Base-by-base conservation (phyloP, 768 basidiomycete species). In the Floccularia luteovirens region DNA sequence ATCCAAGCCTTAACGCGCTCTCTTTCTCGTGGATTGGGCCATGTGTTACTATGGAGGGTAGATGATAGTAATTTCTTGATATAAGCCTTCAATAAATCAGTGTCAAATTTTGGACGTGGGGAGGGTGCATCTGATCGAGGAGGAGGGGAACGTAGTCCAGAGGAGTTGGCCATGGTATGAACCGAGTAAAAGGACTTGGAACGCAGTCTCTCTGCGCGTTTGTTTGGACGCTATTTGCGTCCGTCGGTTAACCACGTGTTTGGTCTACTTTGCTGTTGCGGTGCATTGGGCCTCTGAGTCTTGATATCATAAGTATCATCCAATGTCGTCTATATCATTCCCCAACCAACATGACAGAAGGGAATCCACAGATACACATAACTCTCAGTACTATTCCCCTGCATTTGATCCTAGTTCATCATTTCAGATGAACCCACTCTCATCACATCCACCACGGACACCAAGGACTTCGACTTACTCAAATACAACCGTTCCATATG, bases 361-460 rank as follows among this genome's bases (percentile, higher is more conserved):
- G 24, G 51, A 58, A 10, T 65, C 67, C 31, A 56, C 70, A 30
- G 65, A 72, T 11, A 54, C 56, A 35, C 66, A 73, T 37, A 67
- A 73, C 36, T 58, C 63, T 41, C 64, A 63, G 34, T 80, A 69
- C 55, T 83, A 80, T 51, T 64, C 77, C 6, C 61, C 79, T 8
- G 57, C 67, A 21, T 86, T 79, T 49, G 82, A 84, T 47, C 56
- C 69, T 42, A 66, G 60, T 37, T 69, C 66, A 14, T 73, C 80
- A 23, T 88, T 90, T 50, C 83, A 84, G 47, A 84, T 89, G 74
- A 89, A 89, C 52, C 86, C 86, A 6, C 74, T 80, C 37, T 85
- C 85, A 11, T 67, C 75, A 3, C 86, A 87, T 54, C 86, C 87
- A 1, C 87, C 86, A 14, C 74, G 87, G 20, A 85, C 84, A 30